Conservation (phyloP, 495 filamentous ascomycete genomes). For the Hypoxylon perforatum region DNA sequence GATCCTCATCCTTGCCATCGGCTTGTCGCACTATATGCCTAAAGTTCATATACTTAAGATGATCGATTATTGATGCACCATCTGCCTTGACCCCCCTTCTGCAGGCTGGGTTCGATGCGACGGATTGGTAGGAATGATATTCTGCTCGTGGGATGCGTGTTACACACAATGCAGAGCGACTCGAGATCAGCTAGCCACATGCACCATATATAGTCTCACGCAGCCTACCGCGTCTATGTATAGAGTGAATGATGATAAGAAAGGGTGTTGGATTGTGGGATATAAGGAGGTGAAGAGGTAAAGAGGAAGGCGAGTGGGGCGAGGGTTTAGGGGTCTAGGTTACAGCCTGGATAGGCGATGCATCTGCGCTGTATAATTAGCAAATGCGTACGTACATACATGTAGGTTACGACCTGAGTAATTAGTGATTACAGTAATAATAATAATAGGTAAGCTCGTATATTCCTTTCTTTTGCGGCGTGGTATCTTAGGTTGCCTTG, state of each 20-base stretch:
- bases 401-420: conserved; percentile 26
- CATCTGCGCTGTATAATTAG: conserved; percentile 24
- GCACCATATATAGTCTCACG: conserved; percentile 10
- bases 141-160: conserved; percentile 24
- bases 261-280: neutral
- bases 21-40: neutral
- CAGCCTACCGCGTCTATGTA: conserved; percentile 12
- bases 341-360: conserved; percentile 25
- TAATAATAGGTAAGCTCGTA: conserved; percentile 35
- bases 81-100: conserved; percentile 6
- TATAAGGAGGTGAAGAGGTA: no score
- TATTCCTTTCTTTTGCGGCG: conserved; percentile 22
- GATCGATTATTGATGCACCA: neutral
- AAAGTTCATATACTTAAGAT: neutral
- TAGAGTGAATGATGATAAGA: neutral
- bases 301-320: neutral
- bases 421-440: conserved; percentile 13
- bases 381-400: conserved; percentile 6
- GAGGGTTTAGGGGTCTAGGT: conserved; percentile 6
- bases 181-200: conserved; percentile 32
- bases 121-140: conserved; percentile 24
- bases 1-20: conserved; percentile 13
- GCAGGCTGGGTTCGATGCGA: conserved; percentile 14
- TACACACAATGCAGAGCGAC: conserved; percentile 44
- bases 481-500: conserved; percentile 17